Percentiles rank a stretch among this genome's conserved stretches.
Evolutionary conservation across 495 filamentous ascomycete species (phyloP).

Genomic region (Tricharina praecox): DNA sequence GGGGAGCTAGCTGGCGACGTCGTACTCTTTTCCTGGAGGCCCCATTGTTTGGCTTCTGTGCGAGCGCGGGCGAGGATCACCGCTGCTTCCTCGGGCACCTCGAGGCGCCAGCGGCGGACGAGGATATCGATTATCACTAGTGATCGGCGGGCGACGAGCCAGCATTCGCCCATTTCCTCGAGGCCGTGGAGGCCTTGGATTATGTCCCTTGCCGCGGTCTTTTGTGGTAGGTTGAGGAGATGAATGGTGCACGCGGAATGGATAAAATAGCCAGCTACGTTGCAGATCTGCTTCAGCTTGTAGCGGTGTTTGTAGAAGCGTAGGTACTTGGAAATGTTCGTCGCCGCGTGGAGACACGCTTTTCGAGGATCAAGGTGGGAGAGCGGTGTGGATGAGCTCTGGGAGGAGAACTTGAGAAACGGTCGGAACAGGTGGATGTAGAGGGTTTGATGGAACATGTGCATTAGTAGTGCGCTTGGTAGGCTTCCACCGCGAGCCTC

Average conservation of each 20-base stretch:
- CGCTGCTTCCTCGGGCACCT: conserved; percentile 67
- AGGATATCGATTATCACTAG: conserved; percentile 70
- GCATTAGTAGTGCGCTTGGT: conserved; percentile 80
- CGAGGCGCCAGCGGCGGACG: conserved; percentile 74
- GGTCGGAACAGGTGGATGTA: conserved; percentile 95
- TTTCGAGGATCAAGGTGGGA: conserved; percentile 78
- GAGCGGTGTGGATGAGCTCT: conserved; percentile 76
- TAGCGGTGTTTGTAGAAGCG: conserved; percentile 85
- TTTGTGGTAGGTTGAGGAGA: conserved; percentile 79
- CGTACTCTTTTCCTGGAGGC: conserved; percentile 5
- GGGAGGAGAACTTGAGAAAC: conserved; percentile 86
- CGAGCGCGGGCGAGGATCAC: conserved; percentile 45
- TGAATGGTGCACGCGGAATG: conserved; percentile 92
- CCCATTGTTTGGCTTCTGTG: conserved; percentile 15
- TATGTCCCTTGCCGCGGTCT: conserved; percentile 72
- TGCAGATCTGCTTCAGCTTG: conserved; percentile 80
- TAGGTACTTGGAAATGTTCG: conserved; percentile 75
- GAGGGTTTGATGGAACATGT: conserved; percentile 95
- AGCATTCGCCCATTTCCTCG: conserved; percentile 89
- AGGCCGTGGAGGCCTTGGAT: conserved; percentile 79
- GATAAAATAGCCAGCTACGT: conserved; percentile 85
- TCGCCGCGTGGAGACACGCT: conserved; percentile 75
- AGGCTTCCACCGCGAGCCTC: conserved; percentile 80
- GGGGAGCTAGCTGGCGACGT: not conserved
- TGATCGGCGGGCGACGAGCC: conserved; percentile 77